Conservation (phyloP, 179 eudicot genomes). For the Drosera spatulata region DNA sequence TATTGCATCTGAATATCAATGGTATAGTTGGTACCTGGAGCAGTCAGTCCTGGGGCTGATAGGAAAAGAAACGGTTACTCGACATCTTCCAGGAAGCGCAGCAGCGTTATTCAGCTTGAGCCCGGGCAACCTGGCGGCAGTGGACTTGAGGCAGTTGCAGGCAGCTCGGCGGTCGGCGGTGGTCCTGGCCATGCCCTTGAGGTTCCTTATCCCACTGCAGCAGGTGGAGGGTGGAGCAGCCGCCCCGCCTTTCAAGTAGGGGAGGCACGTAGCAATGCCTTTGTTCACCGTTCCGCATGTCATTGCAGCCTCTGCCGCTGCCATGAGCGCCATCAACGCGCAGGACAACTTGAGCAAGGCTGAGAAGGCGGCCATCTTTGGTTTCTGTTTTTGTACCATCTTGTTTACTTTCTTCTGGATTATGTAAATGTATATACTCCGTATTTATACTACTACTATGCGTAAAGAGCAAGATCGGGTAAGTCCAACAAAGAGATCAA, state of each 20-base stretch:
- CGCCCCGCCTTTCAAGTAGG: slow-evolving; percentile 16
- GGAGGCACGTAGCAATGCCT: slow-evolving; percentile 18
- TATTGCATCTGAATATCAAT: too few relatives aligned
- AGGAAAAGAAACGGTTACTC: slow-evolving; percentile 29
- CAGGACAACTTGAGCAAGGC: too few relatives aligned
- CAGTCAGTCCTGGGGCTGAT: slow-evolving; percentile 51
- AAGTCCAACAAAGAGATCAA: too few relatives aligned
- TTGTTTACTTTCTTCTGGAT: too few relatives aligned
- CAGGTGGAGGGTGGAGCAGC: slow-evolving; percentile 7
- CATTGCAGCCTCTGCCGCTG: slow-evolving; percentile 19
- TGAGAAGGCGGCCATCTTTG: too few relatives aligned
- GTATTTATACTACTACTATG: too few relatives aligned
- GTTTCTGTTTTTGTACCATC: too few relatives aligned
- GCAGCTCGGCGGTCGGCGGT: slow-evolving; percentile 28
- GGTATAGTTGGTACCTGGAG: slow-evolving; percentile 20
- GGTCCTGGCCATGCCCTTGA: slow-evolving; percentile 19
- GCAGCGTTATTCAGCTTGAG: slow-evolving; percentile 16
- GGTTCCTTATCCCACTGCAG: slow-evolving; percentile 26
- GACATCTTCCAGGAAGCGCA: slow-evolving; percentile 33
- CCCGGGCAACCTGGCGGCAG: slow-evolving; percentile 8
- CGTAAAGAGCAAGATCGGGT: too few relatives aligned
- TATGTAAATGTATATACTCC: too few relatives aligned
- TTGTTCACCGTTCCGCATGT: slow-evolving; percentile 21
- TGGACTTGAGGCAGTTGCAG: slow-evolving; percentile 29
- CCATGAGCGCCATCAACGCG: neutral